phyloP scores from a whole-genome alignment of 2,329 filamentous ascomycete species.

The Lithohypha guttulata region DNA sequence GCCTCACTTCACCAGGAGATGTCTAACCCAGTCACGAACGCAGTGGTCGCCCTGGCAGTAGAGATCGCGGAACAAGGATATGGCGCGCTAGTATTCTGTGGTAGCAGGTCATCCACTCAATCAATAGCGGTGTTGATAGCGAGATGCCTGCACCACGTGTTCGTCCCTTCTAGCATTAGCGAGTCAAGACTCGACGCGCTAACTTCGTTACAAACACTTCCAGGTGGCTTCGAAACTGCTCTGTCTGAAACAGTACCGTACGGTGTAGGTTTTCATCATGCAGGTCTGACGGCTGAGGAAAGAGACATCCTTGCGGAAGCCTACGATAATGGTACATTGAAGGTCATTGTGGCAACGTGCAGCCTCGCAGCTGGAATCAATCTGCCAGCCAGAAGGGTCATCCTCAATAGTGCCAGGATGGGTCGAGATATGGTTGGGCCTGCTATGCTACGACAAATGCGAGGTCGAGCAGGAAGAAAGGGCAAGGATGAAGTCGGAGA shows the following conservation, averaged over 20 bases:
- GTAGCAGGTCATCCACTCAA: constrained; percentile 58
- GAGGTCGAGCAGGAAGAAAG: constrained; percentile 65
- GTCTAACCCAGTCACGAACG: constrained; percentile 54
- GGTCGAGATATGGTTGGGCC: constrained; percentile 66
- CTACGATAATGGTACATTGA: constrained; percentile 57
- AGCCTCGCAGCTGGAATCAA: constrained; percentile 78
- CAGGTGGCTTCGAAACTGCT: constrained; percentile 54
- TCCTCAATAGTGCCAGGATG: constrained; percentile 65
- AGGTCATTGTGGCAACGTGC: constrained; percentile 65
- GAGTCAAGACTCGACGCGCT: constrained; percentile 54
- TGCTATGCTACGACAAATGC: constrained; percentile 71
- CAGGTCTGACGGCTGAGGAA: constrained; percentile 58
- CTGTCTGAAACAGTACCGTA: constrained; percentile 53
- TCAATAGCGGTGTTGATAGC: constrained; percentile 57
- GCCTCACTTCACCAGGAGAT: constrained; percentile 52
- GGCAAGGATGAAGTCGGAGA: constrained; percentile 69
- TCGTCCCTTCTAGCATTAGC: constrained; percentile 38
- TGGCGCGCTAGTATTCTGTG: constrained; percentile 63
- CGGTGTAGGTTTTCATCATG: constrained; percentile 66
- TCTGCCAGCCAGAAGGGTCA: constrained; percentile 59
- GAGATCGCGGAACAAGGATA: constrained; percentile 60
- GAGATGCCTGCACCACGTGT: constrained; percentile 48
- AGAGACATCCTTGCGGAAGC: constrained; percentile 59
- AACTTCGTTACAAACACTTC: constrained; percentile 54
- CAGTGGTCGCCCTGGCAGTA: constrained; percentile 57